Evolutionary conservation across 208 protist species (phyloP), one percentile per base, ranked within the genome.

Genomic region (Blechomonas ayalai): DNA sequence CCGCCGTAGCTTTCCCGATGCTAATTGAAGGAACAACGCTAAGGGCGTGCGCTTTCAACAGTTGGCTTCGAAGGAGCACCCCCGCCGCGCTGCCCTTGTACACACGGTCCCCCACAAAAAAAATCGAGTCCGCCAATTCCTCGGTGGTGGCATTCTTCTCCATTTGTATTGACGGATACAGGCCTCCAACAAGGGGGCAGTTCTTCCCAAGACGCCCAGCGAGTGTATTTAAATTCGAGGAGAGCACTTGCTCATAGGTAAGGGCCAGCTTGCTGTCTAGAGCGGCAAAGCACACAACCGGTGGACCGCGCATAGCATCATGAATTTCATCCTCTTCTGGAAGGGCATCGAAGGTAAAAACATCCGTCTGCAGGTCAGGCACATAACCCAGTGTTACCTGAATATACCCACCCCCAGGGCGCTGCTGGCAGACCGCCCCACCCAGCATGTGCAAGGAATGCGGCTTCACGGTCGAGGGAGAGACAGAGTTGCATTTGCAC

Each of bases 261-360:
- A 92, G 50, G 2, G 80, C 45, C 0, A 92, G 59, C 13, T 65
- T 71, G 0, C 64, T 73, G 51, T 92, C 84, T 0, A 92, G 46
- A 18, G 74, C 50, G 16, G 78, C 68, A 46, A 92, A 59, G 40
- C 64, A 80, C n/a, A 71, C 44, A 3, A 57, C 68, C 0, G 84
- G 72, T 16, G 69, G 67, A 8, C 71, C 50, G 18, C 74, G 35
- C 9, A 29, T 43, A 10, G 62, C 2, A 1, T 57, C 64, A 13
- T 63, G 55, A 4, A 92, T 63, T 35, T 92, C 80, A 18, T 75
- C 62, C 25, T 32, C 60, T 1, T 77, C 61, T 1, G 80, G 84
- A 20, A 92, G 48, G 6, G 71, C 60, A 35, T 92, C 84, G 52
- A 92, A 89, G 2, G 84, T 92, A 42, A 92, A 92, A 7, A 67